A percentile compares a stretch with the other conserved stretches of the same genome.
phyloP scores from a whole-genome alignment of 257 asterid species.

The Nicotiana noctiflora region DNA sequence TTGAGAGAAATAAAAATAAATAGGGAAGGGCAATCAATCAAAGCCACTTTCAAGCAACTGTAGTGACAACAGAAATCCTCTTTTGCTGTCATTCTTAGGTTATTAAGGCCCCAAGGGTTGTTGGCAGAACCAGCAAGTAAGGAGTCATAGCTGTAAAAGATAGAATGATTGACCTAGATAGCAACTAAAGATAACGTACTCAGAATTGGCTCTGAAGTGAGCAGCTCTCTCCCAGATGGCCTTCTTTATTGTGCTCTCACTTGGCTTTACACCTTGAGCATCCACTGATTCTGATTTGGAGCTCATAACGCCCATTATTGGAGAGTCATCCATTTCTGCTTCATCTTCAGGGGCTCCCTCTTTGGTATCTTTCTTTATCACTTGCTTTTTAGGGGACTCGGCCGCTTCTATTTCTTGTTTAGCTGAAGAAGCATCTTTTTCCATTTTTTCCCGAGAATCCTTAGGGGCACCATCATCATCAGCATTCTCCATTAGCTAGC shows the following conservation, averaged over 20 bases:
- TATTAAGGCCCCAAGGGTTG: not conserved
- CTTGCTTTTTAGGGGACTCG: constrained; percentile 31
- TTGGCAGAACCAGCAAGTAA: not conserved
- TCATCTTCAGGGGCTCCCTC: constrained; percentile 37
- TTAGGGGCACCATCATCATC: constrained; percentile 32
- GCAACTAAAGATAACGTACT: constrained; percentile 37
- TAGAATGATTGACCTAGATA: not conserved
- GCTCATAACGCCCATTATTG: constrained; percentile 74
- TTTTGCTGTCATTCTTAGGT: not conserved
- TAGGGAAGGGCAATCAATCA: not conserved
- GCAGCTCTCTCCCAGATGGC: constrained; percentile 71
- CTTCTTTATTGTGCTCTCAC: constrained; percentile 53
- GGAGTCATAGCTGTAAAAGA: not conserved
- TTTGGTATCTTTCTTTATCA: constrained; percentile 30
- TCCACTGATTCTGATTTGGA: constrained; percentile 40
- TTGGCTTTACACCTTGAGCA: constrained; percentile 33
- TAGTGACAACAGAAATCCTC: not conserved
- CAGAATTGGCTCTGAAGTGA: constrained; percentile 60
- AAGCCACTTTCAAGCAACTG: not conserved
- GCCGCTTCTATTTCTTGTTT: constrained; percentile 37
- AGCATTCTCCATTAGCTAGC: constrained; percentile 49
- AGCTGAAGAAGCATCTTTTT: constrained; percentile 16
- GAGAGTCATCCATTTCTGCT: constrained; percentile 67
- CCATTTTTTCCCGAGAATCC: constrained; percentile 24
- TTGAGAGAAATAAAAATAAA: not conserved